Conservation (phyloP, 2,329 filamentous ascomycete genomes). For the Tolypocladium guangdongense region DNA sequence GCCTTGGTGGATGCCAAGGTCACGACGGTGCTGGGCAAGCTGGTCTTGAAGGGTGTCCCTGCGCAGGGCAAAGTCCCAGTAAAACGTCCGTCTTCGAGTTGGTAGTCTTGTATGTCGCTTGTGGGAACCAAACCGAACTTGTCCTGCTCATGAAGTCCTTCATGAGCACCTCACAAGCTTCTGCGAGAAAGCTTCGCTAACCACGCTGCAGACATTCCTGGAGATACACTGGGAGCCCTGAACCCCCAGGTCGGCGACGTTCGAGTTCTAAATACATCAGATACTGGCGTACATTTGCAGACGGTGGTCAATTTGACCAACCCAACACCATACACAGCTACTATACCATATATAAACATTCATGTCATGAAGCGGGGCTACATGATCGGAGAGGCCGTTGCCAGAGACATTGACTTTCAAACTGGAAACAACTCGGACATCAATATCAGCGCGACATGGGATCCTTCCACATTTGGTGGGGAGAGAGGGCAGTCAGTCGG, state of each 20-base stretch:
- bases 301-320: constrained; percentile 78
- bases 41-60: constrained; percentile 75
- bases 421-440: constrained; percentile 65
- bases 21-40: constrained; percentile 67
- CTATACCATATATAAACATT: constrained; percentile 69
- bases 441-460: constrained; percentile 60
- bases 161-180: constrained; percentile 9
- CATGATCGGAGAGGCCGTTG: constrained; percentile 63
- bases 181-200: constrained; percentile 19
- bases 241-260: constrained; percentile 60
- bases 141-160: background rate
- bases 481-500: constrained; percentile 50
- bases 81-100: constrained; percentile 67
- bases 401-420: constrained; percentile 49
- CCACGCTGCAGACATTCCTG: constrained; percentile 42
- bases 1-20: constrained; percentile 77
- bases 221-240: constrained; percentile 35
- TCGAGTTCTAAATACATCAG: constrained; percentile 60
- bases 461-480: constrained; percentile 53
- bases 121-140: background rate
- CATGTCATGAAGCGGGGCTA: constrained; percentile 65
- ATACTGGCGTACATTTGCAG: constrained; percentile 58
- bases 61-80: constrained; percentile 78
- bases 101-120: constrained; percentile 15
- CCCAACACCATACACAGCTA: constrained; percentile 75